Conservation (phyloP, 805 yeast species). For the Nakazawaea wickerhamii region DNA sequence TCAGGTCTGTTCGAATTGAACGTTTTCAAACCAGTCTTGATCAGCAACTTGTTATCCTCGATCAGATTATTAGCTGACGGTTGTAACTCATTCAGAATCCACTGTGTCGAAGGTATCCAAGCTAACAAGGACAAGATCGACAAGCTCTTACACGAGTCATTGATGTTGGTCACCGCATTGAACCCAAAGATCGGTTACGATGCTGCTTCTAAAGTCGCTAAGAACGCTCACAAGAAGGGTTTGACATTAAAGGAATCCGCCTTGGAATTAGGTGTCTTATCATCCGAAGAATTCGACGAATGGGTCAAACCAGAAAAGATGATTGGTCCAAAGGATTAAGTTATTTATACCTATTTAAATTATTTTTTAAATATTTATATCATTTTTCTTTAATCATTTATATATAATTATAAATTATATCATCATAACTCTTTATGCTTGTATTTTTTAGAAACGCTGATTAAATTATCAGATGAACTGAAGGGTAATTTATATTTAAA, state of each 20-base stretch:
- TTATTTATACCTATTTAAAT: neutral
- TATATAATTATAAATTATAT: neutral
- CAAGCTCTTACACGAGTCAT: constrained; percentile 85
- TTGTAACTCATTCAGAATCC: constrained; percentile 78
- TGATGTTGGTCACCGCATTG: constrained; percentile 97
- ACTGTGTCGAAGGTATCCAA: constrained; percentile 91
- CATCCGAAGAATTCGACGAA: constrained; percentile 83
- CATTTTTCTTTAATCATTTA: neutral
- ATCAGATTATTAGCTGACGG: constrained; percentile 89
- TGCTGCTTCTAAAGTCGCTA: constrained; percentile 94
- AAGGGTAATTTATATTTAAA: constrained; percentile 27
- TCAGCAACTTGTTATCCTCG: constrained; percentile 82
- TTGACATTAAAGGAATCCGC: constrained; percentile 93
- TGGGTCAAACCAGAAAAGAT: constrained; percentile 98
- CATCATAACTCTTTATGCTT: neutral
- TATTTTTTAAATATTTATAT: neutral
- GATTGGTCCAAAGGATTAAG: constrained; percentile 79
- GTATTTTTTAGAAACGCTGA: constrained; percentile 22
- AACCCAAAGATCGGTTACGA: constrained; percentile 99
- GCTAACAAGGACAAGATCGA: constrained; percentile 87
- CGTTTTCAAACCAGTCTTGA: constrained; percentile 96
- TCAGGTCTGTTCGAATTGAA: constrained; percentile 98
- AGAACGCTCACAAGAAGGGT: constrained; percentile 98
- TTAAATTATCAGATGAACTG: constrained; percentile 20
- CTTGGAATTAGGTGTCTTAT: constrained; percentile 80